Conservation (phyloP, 441 rosid species). For the Isatis lusitanica region DNA sequence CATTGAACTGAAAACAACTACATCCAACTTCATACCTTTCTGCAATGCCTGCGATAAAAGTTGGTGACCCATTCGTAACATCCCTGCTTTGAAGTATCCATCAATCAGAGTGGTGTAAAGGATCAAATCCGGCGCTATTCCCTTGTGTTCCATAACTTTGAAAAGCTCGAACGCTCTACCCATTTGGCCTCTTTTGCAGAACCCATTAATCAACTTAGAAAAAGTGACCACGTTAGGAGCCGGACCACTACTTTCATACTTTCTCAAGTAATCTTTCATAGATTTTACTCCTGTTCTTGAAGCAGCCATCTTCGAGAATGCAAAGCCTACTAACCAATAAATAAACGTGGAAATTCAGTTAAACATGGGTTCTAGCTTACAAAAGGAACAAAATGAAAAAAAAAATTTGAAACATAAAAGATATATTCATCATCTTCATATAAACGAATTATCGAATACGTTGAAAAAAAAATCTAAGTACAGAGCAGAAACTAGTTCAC, state of each 20-base stretch:
- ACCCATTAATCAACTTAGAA: constrained; percentile 45
- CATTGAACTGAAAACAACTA: constrained; percentile 40
- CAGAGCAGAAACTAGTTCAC: background rate
- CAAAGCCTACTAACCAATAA: background rate
- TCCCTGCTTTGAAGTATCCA: constrained; percentile 44
- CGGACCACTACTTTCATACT: constrained; percentile 61
- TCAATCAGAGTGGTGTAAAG: constrained; percentile 44
- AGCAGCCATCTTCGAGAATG: constrained; percentile 39
- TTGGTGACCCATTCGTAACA: constrained; percentile 42
- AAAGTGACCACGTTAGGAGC: constrained; percentile 48
- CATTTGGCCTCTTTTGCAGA: constrained; percentile 43
- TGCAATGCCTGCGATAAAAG: constrained; percentile 36
- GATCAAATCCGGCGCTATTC: constrained; percentile 40
- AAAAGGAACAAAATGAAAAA: background rate
- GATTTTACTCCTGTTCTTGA: constrained; percentile 43
- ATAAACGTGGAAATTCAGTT: background rate
- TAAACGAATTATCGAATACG: too few relatives aligned
- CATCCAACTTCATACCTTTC: constrained; percentile 39
- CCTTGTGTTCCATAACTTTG: constrained; percentile 34
- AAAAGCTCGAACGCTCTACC: constrained; percentile 42
- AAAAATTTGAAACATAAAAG: too few relatives aligned
- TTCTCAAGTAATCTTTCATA: constrained; percentile 72
- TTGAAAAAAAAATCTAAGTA: background rate
- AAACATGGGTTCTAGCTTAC: constrained; percentile 1
- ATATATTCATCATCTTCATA: too few relatives aligned